Evolutionary conservation across 176 grass and related monocot genomes (phyloP).

Genomic region (Urochloa ruziziensis): DNA sequence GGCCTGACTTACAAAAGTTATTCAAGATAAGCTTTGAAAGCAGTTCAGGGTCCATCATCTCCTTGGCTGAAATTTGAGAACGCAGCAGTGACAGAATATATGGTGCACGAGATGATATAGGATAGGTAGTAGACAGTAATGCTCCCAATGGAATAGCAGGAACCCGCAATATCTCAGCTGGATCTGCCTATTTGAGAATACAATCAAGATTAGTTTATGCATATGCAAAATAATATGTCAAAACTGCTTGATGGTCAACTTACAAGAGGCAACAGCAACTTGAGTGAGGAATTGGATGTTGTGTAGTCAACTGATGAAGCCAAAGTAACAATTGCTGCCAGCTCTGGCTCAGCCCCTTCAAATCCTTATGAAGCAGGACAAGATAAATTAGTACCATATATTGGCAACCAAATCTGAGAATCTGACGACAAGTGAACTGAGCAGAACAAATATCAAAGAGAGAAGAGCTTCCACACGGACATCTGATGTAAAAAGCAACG

Average conservation of each 20-base stretch:
- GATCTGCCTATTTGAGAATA: conserved; percentile 71
- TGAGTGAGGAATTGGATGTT: conserved; percentile 91
- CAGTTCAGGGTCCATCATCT: conserved; percentile 95
- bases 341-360: conserved; percentile 49
- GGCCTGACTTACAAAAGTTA: conserved; percentile 84
- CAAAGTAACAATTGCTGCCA: conserved; percentile 81
- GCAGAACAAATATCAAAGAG: conserved; percentile 27
- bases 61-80: conserved; percentile 82
- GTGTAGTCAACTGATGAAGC: conserved; percentile 96
- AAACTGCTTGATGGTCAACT: conserved; percentile 26
- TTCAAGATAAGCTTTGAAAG: conserved; percentile 88
- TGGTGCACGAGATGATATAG: conserved; percentile 72
- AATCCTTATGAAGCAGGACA: conserved; percentile 52
- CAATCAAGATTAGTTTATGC: conserved; percentile 28
- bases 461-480: background rate
- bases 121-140: conserved; percentile 72
- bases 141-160: conserved; percentile 79
- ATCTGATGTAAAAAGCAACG: conserved; percentile 8
- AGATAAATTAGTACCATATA: conserved; percentile 27
- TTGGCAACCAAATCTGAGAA: background rate
- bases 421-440: background rate
- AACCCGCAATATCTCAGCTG: conserved; percentile 73
- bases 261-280: conserved; percentile 91
- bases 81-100: conserved; percentile 78
- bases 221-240: conserved; percentile 11